Percentiles rank a stretch among this genome's conserved stretches.
These are phyloP conservation scores for Tylopilus felleus DNA, from an alignment of 768 basidiomycete genomes.

Conservation along the genomic window DNA sequence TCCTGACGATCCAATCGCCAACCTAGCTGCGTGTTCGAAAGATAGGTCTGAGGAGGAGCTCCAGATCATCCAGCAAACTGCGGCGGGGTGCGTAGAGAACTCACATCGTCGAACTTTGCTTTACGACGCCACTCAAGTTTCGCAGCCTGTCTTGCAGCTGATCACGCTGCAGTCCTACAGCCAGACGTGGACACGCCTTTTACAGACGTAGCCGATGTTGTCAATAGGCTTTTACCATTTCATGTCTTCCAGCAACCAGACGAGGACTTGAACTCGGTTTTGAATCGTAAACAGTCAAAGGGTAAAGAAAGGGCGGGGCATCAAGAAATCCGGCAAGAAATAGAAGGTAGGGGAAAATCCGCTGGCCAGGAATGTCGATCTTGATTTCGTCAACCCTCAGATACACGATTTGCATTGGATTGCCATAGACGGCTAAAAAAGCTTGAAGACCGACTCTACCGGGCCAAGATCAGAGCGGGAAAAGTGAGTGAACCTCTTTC, in stretches of 20 bases:
- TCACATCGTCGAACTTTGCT: conserved; percentile 7
- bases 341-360: conserved; percentile 43
- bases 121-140: conserved; percentile 41
- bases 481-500: conserved; percentile 41
- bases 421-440: conserved; percentile 56
- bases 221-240: conserved; percentile 74
- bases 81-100: conserved; percentile 44
- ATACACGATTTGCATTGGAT: conserved; percentile 66
- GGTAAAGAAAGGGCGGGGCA: conserved; percentile 60
- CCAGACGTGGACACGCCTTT: conserved; percentile 75
- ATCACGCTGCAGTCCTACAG: conserved; percentile 57
- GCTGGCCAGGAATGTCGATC: not conserved
- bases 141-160: conserved; percentile 51
- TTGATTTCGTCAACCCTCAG: conserved; percentile 35
- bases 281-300: conserved; percentile 36
- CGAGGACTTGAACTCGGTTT: conserved; percentile 51
- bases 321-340: conserved; percentile 45
- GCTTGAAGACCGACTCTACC: conserved; percentile 58
- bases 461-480: conserved; percentile 49
- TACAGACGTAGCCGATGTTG: conserved; percentile 53
- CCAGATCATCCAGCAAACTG: conserved; percentile 42
- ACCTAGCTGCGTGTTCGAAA: conserved; percentile 25
- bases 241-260: conserved; percentile 75
- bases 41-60: conserved; percentile 51
- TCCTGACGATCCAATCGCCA: conserved; percentile 26